Evolutionary conservation across 1,284 basidiomycete genomes (phyloP), one percentile per base, ranked within the genome.

Genomic region (Trichosporon coremiiforme): DNA sequence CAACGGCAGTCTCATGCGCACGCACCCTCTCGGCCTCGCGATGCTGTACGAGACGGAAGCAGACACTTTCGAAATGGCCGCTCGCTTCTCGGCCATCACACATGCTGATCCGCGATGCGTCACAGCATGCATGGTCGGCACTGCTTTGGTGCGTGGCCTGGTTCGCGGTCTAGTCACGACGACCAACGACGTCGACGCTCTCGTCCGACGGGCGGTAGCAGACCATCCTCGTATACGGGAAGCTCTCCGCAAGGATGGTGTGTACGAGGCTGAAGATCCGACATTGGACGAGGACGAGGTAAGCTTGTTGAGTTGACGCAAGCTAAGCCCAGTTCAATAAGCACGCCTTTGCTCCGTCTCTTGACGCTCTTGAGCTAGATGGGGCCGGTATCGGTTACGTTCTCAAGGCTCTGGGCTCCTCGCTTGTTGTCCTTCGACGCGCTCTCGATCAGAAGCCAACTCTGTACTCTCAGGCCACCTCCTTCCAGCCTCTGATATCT

Each of bases 1-100:
- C 8, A 72, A 72, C 38, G 71, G 71, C 10, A 38, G 36, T n/a
- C 65, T 72, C 31, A 72, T 72, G 71, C 71, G 71, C 31, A 72
- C 71, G 7, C 71, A 72, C 38, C 66, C 71, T 9, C 53, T 72
- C 22, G 71, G 71, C 17, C 17, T 70, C 13, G 36, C 67, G 1
- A 45, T 35, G 15, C 29, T 72, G 9, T n/a, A 45, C 41, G n/a
- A 20, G 31, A 15, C 45, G 1, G 64, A 60, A 7, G 60, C 38
- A 2, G 47, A 70, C 38, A 68, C 71, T 36, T 70, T 68, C 31
- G 66, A 68, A 20, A 9, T 20, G 1, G 71, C 71, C 2, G 71
- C 71, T 4, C 57, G 55, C 2, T 63, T 66, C 60, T 41, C 53
- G 13, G 36, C 36, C 33, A 33, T 72, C 50, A 72, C 71, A 4